Percentiles rank a stretch among this genome's conserved stretches.
These are phyloP conservation scores for Torulaspora maleeae DNA, from an alignment of 805 yeast species.

Conservation along the genomic window DNA sequence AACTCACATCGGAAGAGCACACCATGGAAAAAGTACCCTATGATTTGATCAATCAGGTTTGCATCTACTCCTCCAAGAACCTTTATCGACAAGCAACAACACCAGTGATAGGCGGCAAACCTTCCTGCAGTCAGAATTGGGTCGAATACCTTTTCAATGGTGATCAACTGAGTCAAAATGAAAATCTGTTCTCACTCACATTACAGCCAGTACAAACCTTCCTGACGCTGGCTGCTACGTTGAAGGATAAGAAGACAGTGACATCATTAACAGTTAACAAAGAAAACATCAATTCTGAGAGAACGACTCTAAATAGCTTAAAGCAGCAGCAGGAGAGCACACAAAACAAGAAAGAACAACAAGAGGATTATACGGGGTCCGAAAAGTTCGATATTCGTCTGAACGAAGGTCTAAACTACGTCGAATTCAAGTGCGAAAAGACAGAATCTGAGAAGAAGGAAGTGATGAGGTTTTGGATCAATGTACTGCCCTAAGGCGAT, in stretches of 20 bases:
- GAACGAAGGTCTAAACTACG: constrained; percentile 30
- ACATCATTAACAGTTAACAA: constrained; percentile 23
- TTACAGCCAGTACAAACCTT: constrained; percentile 32
- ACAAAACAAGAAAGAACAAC: constrained; percentile 7
- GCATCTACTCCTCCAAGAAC: constrained; percentile 27
- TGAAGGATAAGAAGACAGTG: constrained; percentile 13
- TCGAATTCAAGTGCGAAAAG: constrained; percentile 27
- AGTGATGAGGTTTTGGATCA: constrained; percentile 31
- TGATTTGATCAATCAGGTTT: constrained; percentile 23
- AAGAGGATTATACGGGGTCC: constrained; percentile 10
- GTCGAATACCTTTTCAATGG: constrained; percentile 30
- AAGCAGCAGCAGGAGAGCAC: constrained; percentile 11
- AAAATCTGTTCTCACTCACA: constrained; percentile 28
- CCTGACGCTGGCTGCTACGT: constrained; percentile 23
- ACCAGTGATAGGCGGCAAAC: constrained; percentile 31
- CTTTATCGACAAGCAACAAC: constrained; percentile 30
- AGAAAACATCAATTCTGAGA: constrained; percentile 19
- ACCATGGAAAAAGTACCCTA: constrained; percentile 22
- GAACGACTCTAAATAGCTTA: constrained; percentile 3
- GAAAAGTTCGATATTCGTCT: constrained; percentile 30
- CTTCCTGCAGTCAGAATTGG: constrained; percentile 31
- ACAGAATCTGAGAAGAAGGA: constrained; percentile 16
- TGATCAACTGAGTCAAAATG: constrained; percentile 24
- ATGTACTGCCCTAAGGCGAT: constrained; percentile 27
- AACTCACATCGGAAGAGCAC: constrained; percentile 20